A percentile compares a stretch with the other conserved stretches of the same genome.
Conservation (phyloP, 805 yeast genomes). For the Torulaspora indica region DNA sequence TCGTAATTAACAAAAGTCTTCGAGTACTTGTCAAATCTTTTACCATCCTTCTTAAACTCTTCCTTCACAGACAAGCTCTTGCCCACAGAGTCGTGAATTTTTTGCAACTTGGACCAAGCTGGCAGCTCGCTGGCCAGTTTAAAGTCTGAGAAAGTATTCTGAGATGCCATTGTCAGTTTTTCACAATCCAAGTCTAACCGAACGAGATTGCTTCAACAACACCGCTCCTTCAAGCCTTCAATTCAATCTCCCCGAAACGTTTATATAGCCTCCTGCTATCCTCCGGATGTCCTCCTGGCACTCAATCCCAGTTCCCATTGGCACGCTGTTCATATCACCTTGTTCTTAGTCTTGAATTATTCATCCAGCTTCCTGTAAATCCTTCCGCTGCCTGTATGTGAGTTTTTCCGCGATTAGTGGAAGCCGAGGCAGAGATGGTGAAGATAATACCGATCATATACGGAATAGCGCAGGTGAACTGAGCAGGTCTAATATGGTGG, state of each 20-base stretch:
- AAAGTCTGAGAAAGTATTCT: constrained; percentile 43
- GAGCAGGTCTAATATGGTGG: too few species aligned
- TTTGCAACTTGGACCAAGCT: constrained; percentile 77
- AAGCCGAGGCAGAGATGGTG: not conserved
- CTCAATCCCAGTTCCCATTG: too few species aligned
- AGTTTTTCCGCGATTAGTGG: constrained; percentile 1
- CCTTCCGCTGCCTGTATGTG: constrained; percentile 2
- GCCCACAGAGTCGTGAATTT: constrained; percentile 64
- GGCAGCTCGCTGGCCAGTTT: constrained; percentile 67
- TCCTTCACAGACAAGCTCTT: constrained; percentile 67
- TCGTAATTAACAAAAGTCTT: constrained; percentile 79
- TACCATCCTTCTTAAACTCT: constrained; percentile 69
- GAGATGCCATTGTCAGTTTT: constrained; percentile 20
- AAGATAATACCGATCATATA: too few species aligned
- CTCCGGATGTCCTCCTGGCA: too few species aligned
- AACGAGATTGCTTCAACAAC: too few species aligned
- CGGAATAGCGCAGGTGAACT: too few species aligned
- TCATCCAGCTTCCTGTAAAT: constrained; percentile 5
- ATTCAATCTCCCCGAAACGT: not conserved
- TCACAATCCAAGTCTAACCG: not conserved
- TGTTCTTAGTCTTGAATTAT: not conserved
- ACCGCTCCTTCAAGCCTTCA: not conserved
- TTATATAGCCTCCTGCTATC: too few species aligned
- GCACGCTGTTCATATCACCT: constrained; percentile 2
- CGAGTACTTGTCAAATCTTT: constrained; percentile 72